Percentiles rank a stretch among this genome's conserved stretches.
phyloP scores from a whole-genome alignment of 345 rosid species.

The Sisymbrium altissimum region DNA sequence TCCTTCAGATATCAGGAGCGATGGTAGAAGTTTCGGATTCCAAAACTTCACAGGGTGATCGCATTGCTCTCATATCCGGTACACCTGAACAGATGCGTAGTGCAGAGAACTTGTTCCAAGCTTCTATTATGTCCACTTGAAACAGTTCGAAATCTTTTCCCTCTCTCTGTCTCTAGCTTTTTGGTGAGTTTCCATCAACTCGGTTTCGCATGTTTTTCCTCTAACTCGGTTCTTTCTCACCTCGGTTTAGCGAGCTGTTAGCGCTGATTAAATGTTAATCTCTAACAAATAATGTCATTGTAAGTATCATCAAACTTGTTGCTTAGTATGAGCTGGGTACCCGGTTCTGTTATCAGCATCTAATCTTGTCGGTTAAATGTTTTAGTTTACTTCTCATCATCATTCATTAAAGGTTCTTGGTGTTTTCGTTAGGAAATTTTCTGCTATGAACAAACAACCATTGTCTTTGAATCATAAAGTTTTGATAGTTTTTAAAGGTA shows the following conservation, averaged over 20 bases:
- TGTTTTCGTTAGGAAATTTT: neutral
- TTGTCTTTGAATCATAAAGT: neutral
- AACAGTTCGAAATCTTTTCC: too few relatives aligned
- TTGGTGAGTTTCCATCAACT: neutral
- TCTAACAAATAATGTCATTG: neutral
- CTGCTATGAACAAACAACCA: neutral
- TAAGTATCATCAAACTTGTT: neutral
- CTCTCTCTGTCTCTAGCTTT: neutral
- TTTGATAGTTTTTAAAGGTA: neutral
- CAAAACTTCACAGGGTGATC: neutral
- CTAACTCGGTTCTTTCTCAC: too few relatives aligned
- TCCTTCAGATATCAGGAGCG: slow-evolving; percentile 5
- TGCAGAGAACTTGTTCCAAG: slow-evolving; percentile 1
- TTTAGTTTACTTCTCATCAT: neutral
- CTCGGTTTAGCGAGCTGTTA: neutral
- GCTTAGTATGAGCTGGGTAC: neutral
- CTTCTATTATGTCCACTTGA: neutral
- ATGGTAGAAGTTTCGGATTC: slow-evolving; percentile 1
- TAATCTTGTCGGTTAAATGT: neutral
- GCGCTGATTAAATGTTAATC: neutral
- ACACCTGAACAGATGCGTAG: slow-evolving; percentile 1
- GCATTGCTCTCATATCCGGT: slow-evolving; percentile 1
- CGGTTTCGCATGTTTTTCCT: too few relatives aligned
- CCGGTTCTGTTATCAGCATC: neutral
- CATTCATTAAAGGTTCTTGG: neutral